phyloP scores from a whole-genome alignment of 768 basidiomycete genomes.

The Macrolepiota fuliginosa region DNA sequence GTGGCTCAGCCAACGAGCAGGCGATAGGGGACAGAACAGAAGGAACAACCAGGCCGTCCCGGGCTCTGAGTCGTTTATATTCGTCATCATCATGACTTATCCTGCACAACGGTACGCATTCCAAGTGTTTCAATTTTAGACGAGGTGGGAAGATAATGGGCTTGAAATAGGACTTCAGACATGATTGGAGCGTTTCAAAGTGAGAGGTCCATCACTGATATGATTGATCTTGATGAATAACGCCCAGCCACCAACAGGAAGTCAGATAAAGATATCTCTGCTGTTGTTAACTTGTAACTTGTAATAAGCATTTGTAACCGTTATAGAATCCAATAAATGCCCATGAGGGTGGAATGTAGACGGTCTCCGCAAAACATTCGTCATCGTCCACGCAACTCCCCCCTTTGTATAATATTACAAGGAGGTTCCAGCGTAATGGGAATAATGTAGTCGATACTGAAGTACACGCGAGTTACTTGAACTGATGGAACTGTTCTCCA shows the following conservation, averaged over 20 bases:
- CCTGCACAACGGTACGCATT: not conserved
- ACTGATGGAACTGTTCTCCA: too few relatives aligned
- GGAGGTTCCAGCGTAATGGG: too few relatives aligned
- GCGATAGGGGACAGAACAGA: not conserved
- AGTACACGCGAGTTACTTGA: too few relatives aligned
- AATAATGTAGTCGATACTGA: too few relatives aligned
- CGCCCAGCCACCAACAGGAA: not conserved
- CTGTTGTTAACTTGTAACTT: too few relatives aligned
- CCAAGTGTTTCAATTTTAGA: not conserved
- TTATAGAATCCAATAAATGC: too few relatives aligned
- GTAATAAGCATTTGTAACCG: not conserved
- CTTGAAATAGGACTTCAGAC: not conserved
- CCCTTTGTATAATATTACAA: too few relatives aligned
- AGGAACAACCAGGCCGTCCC: not conserved
- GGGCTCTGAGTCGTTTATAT: not conserved
- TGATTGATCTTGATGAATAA: not conserved
- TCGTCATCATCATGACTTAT: too few relatives aligned
- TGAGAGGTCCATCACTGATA: not conserved
- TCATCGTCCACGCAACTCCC: too few relatives aligned
- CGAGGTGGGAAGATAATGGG: not conserved
- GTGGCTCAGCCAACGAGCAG: conserved; percentile 2
- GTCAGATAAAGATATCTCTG: not conserved
- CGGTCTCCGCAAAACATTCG: too few relatives aligned
- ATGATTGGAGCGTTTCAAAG: not conserved
- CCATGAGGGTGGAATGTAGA: too few relatives aligned